Conservation (phyloP, 345 rosid genomes). For the Geranium rotundifolium region DNA sequence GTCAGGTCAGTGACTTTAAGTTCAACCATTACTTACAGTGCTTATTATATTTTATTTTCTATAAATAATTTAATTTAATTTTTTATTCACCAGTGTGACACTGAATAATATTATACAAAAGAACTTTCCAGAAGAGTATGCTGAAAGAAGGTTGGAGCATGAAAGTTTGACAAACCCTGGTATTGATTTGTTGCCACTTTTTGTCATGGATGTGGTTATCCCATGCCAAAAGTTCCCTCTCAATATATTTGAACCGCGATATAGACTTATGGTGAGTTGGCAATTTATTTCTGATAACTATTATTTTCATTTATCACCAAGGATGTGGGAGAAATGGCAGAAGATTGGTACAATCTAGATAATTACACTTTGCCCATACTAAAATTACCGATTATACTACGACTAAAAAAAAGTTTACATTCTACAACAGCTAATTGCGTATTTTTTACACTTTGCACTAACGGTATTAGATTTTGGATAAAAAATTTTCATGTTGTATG, state of each 20-base stretch:
- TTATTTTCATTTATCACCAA: background rate
- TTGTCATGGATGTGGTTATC: slow-evolving; percentile 81
- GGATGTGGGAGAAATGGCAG: too few relatives aligned
- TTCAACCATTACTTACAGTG: background rate
- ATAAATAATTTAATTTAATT: slow-evolving; percentile 2
- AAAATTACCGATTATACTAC: too few relatives aligned
- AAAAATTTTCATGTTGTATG: too few relatives aligned
- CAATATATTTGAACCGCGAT: slow-evolving; percentile 85
- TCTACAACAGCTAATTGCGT: too few relatives aligned
- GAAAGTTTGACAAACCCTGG: slow-evolving; percentile 61
- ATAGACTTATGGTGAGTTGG: slow-evolving; percentile 80
- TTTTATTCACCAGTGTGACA: slow-evolving; percentile 56
- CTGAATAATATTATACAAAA: slow-evolving; percentile 77
- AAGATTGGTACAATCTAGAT: too few relatives aligned
- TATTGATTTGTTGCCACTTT: slow-evolving; percentile 77
- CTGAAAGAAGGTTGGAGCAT: slow-evolving; percentile 82
- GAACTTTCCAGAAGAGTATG: slow-evolving; percentile 81
- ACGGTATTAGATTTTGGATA: too few relatives aligned
- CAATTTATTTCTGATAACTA: slow-evolving; percentile 3
- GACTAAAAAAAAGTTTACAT: too few relatives aligned
- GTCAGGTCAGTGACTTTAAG: slow-evolving; percentile 44
- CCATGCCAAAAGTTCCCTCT: slow-evolving; percentile 89
- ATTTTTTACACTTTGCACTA: too few relatives aligned
- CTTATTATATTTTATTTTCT: background rate
- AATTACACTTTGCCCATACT: too few relatives aligned